These are phyloP conservation scores for Saxispiralis lemnorum DNA, from an alignment of 495 filamentous ascomycete genomes.

Conservation along the genomic window DNA sequence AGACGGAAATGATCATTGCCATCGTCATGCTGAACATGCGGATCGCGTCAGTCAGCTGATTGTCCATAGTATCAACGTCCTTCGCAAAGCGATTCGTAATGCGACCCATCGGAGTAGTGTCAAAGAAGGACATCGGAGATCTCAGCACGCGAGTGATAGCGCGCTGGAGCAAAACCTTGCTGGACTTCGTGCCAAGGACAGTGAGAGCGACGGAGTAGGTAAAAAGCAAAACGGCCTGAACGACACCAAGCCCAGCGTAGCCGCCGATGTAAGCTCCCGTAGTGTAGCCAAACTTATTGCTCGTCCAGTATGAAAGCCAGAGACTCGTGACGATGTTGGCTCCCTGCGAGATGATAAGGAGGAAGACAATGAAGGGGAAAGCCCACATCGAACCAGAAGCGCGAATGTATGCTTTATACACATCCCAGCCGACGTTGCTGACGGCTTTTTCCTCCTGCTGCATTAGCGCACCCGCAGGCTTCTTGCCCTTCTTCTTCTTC, in stretches of 20 bases:
- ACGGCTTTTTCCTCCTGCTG: conserved; percentile 75
- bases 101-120: conserved; percentile 86
- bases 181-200: conserved; percentile 60
- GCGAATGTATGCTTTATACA: conserved; percentile 63
- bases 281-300: conserved; percentile 45
- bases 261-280: conserved; percentile 43
- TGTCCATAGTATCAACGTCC: conserved; percentile 92
- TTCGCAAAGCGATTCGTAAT: conserved; percentile 95
- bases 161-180: conserved; percentile 64
- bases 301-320: conserved; percentile 90
- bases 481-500: conserved; percentile 40
- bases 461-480: conserved; percentile 55
- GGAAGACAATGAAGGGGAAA: conserved; percentile 40
- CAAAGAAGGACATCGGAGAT: conserved; percentile 94
- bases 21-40: conserved; percentile 83
- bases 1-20: conserved; percentile 51
- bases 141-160: conserved; percentile 67
- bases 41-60: conserved; percentile 66
- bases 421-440: conserved; percentile 63
- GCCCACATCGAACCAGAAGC: conserved; percentile 66
- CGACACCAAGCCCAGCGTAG: conserved; percentile 59
- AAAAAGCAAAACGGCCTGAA: conserved; percentile 67
- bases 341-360: conserved; percentile 56
- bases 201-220: conserved; percentile 49
- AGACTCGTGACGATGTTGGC: conserved; percentile 73